phyloP scores from a whole-genome alignment of 306 rosid species.

The Myrica gale region DNA sequence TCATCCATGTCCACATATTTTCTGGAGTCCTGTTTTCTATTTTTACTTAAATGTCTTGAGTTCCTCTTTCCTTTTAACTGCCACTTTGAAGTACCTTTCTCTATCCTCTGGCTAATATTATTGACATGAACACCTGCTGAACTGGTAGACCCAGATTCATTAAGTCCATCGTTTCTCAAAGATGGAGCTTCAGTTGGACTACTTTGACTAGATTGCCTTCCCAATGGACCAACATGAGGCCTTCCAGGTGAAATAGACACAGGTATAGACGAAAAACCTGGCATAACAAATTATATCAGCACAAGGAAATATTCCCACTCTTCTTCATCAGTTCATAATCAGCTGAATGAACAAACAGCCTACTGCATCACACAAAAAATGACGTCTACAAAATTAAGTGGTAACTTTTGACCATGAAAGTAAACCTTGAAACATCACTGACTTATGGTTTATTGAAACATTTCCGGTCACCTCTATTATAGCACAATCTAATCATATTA shows the following conservation, averaged over 20 bases:
- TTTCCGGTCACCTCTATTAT: not conserved
- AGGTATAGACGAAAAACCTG: slow-evolving; percentile 48
- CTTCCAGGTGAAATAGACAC: slow-evolving; percentile 51
- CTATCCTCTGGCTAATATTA: slow-evolving; percentile 43
- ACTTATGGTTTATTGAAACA: not conserved
- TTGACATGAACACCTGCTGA: slow-evolving; percentile 44
- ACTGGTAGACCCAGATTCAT: slow-evolving; percentile 59
- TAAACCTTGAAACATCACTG: not conserved
- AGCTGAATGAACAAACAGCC: slow-evolving; percentile 3
- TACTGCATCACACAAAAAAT: not conserved
- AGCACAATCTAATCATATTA: not conserved
- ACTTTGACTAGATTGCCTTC: slow-evolving; percentile 50
- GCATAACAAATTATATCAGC: slow-evolving; percentile 32
- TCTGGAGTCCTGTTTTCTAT: slow-evolving; percentile 54
- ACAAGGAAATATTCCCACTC: slow-evolving; percentile 17
- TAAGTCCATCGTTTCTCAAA: slow-evolving; percentile 43
- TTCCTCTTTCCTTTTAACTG: slow-evolving; percentile 94
- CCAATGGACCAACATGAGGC: slow-evolving; percentile 42
- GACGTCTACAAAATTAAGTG: not conserved
- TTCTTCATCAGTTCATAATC: not conserved
- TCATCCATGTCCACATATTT: slow-evolving; percentile 47
- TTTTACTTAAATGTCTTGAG: slow-evolving; percentile 60
- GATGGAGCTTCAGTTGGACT: slow-evolving; percentile 44
- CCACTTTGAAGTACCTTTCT: slow-evolving; percentile 85
- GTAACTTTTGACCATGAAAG: not conserved